Percentiles rank a stretch among this genome's conserved stretches.
phyloP scores from a whole-genome alignment of 2,329 filamentous ascomycete genomes.

The Metarhizium brunneum region DNA sequence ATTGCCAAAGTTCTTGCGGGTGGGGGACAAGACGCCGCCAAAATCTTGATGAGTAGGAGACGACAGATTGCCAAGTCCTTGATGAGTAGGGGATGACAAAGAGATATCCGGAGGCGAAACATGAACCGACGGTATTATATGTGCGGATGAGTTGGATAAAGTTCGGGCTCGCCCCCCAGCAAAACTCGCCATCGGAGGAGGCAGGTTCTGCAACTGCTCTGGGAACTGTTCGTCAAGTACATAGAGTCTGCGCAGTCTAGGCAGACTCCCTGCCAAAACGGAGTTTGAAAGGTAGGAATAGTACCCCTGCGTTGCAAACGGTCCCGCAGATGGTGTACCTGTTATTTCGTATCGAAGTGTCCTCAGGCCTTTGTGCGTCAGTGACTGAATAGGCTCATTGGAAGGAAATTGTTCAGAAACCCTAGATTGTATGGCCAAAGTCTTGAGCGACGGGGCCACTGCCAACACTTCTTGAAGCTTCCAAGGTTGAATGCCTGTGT shows the following conservation, averaged over 20 bases:
- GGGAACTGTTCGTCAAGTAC: constrained; percentile 80
- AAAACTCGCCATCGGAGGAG: constrained; percentile 46
- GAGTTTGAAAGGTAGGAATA: constrained; percentile 83
- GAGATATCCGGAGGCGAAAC: constrained; percentile 13
- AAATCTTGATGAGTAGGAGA: constrained; percentile 3
- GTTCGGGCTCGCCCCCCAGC: constrained; percentile 20
- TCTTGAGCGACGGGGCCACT: constrained; percentile 46
- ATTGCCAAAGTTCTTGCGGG: constrained; percentile 13
- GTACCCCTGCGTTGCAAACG: constrained; percentile 55
- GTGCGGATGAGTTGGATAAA: constrained; percentile 21
- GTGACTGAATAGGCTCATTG: constrained; percentile 42
- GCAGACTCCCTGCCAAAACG: constrained; percentile 65
- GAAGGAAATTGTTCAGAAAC: constrained; percentile 41
- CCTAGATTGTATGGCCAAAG: constrained; percentile 44
- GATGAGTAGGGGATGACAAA: constrained; percentile 12
- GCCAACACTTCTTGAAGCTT: constrained; percentile 52
- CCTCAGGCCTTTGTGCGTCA: constrained; percentile 59
- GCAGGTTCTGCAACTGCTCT: constrained; percentile 63
- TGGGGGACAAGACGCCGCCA: constrained; percentile 11
- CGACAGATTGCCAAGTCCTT: background rate
- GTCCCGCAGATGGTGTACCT: constrained; percentile 43
- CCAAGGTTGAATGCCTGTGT: constrained; percentile 59
- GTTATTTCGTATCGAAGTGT: constrained; percentile 80
- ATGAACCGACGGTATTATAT: constrained; percentile 7
- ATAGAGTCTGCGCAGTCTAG: constrained; percentile 66